Evolutionary conservation across 2,329 filamentous ascomycete species (phyloP).

Genomic region (Exophiala sp.): DNA sequence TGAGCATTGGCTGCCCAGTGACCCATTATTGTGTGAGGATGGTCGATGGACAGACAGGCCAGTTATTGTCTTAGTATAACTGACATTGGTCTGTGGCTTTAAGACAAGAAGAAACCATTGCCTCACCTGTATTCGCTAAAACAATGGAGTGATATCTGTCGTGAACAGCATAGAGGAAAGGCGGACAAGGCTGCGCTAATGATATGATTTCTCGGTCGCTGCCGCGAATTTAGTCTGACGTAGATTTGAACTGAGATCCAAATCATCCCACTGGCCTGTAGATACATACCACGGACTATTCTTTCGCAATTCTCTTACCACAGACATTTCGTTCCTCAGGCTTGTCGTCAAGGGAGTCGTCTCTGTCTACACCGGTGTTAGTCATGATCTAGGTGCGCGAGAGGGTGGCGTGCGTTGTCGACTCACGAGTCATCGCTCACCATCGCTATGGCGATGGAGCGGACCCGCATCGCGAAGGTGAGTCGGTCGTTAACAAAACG

Average conservation of each 20-base stretch:
- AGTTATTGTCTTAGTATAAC: too few species aligned
- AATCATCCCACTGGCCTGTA: neutral
- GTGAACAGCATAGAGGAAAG: neutral
- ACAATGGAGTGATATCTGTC: too few species aligned
- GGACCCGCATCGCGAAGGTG: constrained; percentile 30
- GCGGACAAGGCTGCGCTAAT: neutral
- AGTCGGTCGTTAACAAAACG: neutral
- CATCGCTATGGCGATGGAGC: constrained; percentile 28
- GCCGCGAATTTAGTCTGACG: neutral
- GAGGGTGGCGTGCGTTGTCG: neutral
- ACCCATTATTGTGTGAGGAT: too few species aligned
- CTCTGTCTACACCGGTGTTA: neutral
- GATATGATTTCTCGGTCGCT: neutral
- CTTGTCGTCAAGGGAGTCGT: neutral
- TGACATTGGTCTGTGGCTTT: too few species aligned
- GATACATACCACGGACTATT: neutral
- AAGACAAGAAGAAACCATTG: too few species aligned
- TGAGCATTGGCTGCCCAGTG: neutral
- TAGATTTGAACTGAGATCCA: neutral
- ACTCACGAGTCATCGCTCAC: neutral
- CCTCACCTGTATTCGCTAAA: too few species aligned
- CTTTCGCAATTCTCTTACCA: neutral
- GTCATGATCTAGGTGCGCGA: neutral
- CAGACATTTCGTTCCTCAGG: neutral
- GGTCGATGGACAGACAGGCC: too few species aligned